Conservation (phyloP, 2,329 filamentous ascomycete genomes). For the Scedosporium dehoogii region DNA sequence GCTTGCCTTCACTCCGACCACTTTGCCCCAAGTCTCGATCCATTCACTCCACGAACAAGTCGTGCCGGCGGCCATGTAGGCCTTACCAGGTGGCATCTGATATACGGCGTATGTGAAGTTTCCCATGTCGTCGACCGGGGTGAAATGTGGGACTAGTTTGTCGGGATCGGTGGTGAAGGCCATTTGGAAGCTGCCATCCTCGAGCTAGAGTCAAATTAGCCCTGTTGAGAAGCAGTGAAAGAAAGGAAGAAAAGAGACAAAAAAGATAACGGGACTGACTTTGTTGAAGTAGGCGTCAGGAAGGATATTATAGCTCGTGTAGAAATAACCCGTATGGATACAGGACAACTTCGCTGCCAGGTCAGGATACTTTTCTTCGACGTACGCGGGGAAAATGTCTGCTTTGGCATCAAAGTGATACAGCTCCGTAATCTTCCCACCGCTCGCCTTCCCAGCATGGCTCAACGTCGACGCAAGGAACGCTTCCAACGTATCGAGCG, state of each 20-base stretch:
- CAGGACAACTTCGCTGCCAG: slow-evolving; percentile 29
- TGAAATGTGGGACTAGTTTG: slow-evolving; percentile 31
- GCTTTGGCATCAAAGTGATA: slow-evolving; percentile 46
- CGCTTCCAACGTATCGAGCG: slow-evolving; percentile 28
- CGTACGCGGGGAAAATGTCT: slow-evolving; percentile 33
- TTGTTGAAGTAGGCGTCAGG: slow-evolving; percentile 35
- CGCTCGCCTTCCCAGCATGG: slow-evolving; percentile 34
- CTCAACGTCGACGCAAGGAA: slow-evolving; percentile 43
- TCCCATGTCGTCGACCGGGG: slow-evolving; percentile 35
- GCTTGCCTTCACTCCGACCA: slow-evolving; percentile 21
- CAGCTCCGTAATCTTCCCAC: slow-evolving; percentile 33
- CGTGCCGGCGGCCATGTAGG: slow-evolving; percentile 37
- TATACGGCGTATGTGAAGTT: slow-evolving; percentile 37
- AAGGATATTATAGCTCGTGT: slow-evolving; percentile 34
- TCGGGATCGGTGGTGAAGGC: slow-evolving; percentile 31
- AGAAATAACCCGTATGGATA: slow-evolving; percentile 29
- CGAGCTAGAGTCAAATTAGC: not conserved
- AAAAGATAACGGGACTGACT: slow-evolving; percentile 18
- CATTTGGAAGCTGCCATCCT: slow-evolving; percentile 35
- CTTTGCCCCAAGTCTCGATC: slow-evolving; percentile 28
- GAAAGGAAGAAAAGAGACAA: not conserved
- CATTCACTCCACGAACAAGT: slow-evolving; percentile 36
- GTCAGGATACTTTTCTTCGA: slow-evolving; percentile 26
- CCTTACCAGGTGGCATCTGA: slow-evolving; percentile 36
- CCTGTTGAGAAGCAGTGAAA: not conserved